Base-by-base conservation (phyloP, 2,329 filamentous ascomycete species). In the Rutstroemia sydowiana region DNA sequence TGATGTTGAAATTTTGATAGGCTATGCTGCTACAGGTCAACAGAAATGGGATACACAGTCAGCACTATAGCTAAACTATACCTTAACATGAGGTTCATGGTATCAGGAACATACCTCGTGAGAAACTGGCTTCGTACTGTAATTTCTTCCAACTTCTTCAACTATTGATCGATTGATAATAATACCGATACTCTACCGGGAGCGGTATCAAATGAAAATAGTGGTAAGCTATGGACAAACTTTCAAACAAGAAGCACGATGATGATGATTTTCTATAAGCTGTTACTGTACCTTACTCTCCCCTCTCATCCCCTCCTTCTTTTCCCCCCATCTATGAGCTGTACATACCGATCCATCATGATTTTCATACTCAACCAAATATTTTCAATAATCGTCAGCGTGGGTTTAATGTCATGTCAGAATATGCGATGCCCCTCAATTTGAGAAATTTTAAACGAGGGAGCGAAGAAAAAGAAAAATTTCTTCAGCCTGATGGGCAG, bases 11-110 rank as follows among this genome's bases (percentile, higher is more conserved):
- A 23, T 23, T 21, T 42, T 42, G 39, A 20, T 42, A 40, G 37
- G 37, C 11, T 21, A 6, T 20, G 3, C n/a, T n/a, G n/a, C n/a
- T n/a, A 26, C 4, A 26, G 23, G 23, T 34, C 3, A 10, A 11
- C 9, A 34, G 26, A 14, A 11, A 30, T 34, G 31, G 36, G 34
- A 37, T 48, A 39, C 45, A 51, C 48, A 51, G 48, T 51, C 21
- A 51, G 48, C 48, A 40, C 42, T 51, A 51, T 45, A 26, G 23
- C 4, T 26, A 4, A 26, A 4, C 34, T n/a, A 37, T 37, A 11
- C 34, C 41, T n/a, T 44, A 28, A 39, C 32, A 31, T 26, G 34
- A 37, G 2, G 1, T 16, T 18, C 14, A 16, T 3, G 36, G 13
- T 20, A 39, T 5, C 31, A 28, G 9, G 6, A 39, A 45, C 14